Percentiles rank a stretch among this genome's conserved stretches.
Evolutionary conservation across 495 filamentous ascomycete species (phyloP).

Genomic region (Hypoxylon intermedium): DNA sequence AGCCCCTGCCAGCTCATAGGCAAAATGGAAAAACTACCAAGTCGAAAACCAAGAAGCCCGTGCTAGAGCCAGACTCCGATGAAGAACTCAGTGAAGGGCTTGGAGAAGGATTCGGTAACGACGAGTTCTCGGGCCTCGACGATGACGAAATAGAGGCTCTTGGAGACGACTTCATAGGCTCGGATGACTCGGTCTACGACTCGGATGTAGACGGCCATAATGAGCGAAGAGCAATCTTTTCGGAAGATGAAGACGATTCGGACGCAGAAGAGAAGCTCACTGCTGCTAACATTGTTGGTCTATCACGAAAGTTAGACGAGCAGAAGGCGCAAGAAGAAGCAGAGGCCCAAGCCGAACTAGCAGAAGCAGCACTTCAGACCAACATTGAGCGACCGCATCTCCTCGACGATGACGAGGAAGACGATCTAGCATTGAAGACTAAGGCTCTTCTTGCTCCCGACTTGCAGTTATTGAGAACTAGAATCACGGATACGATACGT

Average conservation of each 20-base stretch:
- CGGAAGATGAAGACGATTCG: slow-evolving; percentile 90
- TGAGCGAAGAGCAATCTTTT: slow-evolving; percentile 75
- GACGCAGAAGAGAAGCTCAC: slow-evolving; percentile 91
- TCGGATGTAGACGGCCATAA: slow-evolving; percentile 75
- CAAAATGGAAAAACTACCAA: slow-evolving; percentile 51
- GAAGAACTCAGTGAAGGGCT: slow-evolving; percentile 59
- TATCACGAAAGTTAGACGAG: slow-evolving; percentile 81
- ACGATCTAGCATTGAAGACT: slow-evolving; percentile 52
- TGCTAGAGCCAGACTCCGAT: slow-evolving; percentile 57
- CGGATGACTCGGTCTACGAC: slow-evolving; percentile 72
- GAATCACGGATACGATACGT: slow-evolving; percentile 92
- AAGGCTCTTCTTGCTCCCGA: slow-evolving; percentile 76
- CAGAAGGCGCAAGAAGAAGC: slow-evolving; percentile 72
- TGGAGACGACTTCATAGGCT: slow-evolving; percentile 64
- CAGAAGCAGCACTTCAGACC: slow-evolving; percentile 89
- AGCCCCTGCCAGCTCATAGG: slow-evolving; percentile 35
- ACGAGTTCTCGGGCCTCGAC: slow-evolving; percentile 51
- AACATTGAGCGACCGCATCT: slow-evolving; percentile 85
- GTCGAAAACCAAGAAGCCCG: slow-evolving; percentile 57
- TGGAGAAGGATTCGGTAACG: slow-evolving; percentile 57
- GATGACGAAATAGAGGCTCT: slow-evolving; percentile 50
- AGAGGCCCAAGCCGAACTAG: slow-evolving; percentile 79
- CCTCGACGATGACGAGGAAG: slow-evolving; percentile 62
- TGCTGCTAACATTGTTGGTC: slow-evolving; percentile 92
- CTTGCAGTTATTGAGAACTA: slow-evolving; percentile 84